These are phyloP conservation scores for Candida fluviatilis DNA, from an alignment of 805 yeast genomes.

Conservation along the genomic window DNA sequence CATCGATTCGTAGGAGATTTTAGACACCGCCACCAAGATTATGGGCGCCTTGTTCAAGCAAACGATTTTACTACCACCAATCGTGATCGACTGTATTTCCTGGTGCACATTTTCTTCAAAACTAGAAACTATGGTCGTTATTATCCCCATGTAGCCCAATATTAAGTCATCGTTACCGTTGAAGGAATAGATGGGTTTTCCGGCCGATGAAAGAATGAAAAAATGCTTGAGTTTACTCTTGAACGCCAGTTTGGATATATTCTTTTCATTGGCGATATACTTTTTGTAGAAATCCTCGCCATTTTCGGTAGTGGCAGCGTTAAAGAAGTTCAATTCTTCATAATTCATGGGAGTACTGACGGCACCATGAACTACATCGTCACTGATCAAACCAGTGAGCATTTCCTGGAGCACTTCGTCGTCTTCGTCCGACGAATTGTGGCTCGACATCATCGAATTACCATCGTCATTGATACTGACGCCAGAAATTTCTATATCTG, in stretches of 20 bases:
- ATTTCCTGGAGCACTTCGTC: slow-evolving; percentile 4
- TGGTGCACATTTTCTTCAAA: slow-evolving; percentile 46
- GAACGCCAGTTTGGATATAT: slow-evolving; percentile 13
- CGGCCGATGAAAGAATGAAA: slow-evolving; percentile 77
- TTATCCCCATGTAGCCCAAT: slow-evolving; percentile 70
- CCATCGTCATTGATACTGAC: neutral
- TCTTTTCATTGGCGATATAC: slow-evolving; percentile 15
- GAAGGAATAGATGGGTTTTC: slow-evolving; percentile 81
- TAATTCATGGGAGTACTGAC: slow-evolving; percentile 5
- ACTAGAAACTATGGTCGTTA: slow-evolving; percentile 73
- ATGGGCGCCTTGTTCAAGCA: slow-evolving; percentile 66
- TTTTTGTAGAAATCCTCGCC: slow-evolving; percentile 13
- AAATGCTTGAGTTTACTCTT: slow-evolving; percentile 56
- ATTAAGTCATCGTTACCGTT: slow-evolving; percentile 67
- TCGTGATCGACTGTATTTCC: slow-evolving; percentile 48
- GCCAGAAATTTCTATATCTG: slow-evolving; percentile 1
- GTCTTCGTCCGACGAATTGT: slow-evolving; percentile 1
- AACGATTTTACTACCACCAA: slow-evolving; percentile 48
- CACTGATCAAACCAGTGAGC: slow-evolving; percentile 3
- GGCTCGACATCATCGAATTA: neutral
- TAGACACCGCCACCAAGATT: slow-evolving; percentile 65
- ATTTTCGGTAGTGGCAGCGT: slow-evolving; percentile 3
- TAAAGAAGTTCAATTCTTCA: slow-evolving; percentile 13
- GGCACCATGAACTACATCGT: slow-evolving; percentile 4
- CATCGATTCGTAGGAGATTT: slow-evolving; percentile 46